Evolutionary conservation across 352 stramenopile genomes (phyloP).

Genomic region (Pythium volutum): DNA sequence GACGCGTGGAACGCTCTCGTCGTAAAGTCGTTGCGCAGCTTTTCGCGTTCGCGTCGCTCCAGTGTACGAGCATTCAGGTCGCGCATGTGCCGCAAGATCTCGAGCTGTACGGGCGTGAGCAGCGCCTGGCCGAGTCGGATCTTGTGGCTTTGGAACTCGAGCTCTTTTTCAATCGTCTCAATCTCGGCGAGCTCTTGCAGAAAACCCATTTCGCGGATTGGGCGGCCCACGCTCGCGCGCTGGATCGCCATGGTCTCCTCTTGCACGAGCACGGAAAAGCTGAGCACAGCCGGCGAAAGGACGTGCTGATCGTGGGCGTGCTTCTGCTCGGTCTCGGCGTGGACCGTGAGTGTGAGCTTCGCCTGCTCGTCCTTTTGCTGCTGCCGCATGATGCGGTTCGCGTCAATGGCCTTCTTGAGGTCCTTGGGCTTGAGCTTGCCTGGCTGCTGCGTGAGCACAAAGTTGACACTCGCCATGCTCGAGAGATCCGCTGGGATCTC

Average conservation of each 20-base stretch:
- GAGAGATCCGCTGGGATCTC: constrained; percentile 68
- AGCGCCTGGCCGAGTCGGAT: constrained; percentile 57
- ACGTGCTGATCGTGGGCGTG: too few relatives aligned
- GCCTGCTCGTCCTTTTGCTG: constrained; percentile 65
- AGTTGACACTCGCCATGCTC: constrained; percentile 65
- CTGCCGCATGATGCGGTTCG: constrained; percentile 60
- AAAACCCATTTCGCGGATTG: constrained; percentile 83
- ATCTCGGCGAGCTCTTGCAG: constrained; percentile 76
- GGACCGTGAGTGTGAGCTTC: constrained; percentile 30
- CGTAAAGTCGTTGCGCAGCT: constrained; percentile 36
- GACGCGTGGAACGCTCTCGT: constrained; percentile 36
- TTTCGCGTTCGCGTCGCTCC: constrained; percentile 36
- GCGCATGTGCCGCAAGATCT: constrained; percentile 48
- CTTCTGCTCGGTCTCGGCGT: constrained; percentile 5
- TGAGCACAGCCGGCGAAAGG: constrained; percentile 27
- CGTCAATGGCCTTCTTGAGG: constrained; percentile 84
- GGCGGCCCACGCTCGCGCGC: constrained; percentile 37
- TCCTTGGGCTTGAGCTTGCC: constrained; percentile 90
- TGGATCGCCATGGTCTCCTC: constrained; percentile 48
- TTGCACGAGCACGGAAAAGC: constrained; percentile 48
- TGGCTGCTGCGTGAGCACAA: constrained; percentile 85
- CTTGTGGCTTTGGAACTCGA: constrained; percentile 84
- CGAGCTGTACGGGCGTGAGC: constrained; percentile 47
- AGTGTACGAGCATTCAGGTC: constrained; percentile 32
- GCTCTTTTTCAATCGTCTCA: constrained; percentile 67